These are phyloP conservation scores for Anisogramma anomala DNA, from an alignment of 2,329 filamentous ascomycete species.

Conservation along the genomic window DNA sequence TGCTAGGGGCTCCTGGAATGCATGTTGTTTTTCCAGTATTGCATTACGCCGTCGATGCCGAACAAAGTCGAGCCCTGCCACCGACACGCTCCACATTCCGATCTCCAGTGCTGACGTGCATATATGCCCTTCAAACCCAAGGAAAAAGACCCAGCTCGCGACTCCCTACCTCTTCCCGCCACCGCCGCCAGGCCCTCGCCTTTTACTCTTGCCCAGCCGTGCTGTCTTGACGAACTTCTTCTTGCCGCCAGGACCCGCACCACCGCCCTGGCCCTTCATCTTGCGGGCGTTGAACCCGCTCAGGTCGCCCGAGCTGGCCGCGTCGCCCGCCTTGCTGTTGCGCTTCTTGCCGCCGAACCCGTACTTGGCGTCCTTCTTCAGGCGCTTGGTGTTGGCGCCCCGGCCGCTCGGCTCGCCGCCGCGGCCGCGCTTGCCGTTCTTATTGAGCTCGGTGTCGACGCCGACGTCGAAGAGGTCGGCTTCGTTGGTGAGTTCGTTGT, in stretches of 20 bases:
- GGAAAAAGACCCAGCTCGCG: background rate
- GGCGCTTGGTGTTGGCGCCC: constrained; percentile 57
- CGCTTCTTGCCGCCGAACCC: constrained; percentile 96
- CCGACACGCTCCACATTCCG: no score
- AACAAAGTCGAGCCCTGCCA: no score
- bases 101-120: no score
- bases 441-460: constrained; percentile 56
- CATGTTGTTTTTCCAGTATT: no score
- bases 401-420: constrained; percentile 25
- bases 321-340: constrained; percentile 81
- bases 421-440: constrained; percentile 29
- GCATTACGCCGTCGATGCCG: no score
- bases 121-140: no score
- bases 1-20: no score
- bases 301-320: constrained; percentile 68
- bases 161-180: constrained; percentile 26
- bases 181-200: constrained; percentile 33
- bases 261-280: constrained; percentile 56
- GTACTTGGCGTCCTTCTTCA: constrained; percentile 91
- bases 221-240: constrained; percentile 28
- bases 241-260: constrained; percentile 16
- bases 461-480: constrained; percentile 86
- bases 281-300: constrained; percentile 68
- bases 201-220: constrained; percentile 40
- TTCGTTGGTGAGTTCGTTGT: constrained; percentile 55